These are phyloP conservation scores for Termitomyces sp. DNA, from an alignment of 768 basidiomycete species.

Conservation along the genomic window DNA sequence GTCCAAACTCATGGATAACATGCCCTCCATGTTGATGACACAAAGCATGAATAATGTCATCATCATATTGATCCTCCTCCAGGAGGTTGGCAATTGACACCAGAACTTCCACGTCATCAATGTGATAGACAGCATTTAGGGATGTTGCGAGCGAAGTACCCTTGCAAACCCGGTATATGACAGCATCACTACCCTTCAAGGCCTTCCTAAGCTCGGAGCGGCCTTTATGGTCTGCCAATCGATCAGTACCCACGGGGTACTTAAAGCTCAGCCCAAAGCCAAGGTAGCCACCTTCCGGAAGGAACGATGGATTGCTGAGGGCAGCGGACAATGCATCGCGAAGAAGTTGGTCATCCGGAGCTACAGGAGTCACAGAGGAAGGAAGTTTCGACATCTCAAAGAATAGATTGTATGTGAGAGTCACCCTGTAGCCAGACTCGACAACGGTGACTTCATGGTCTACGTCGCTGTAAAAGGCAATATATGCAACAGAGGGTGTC, in stretches of 20 bases:
- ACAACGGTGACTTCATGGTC: constrained; percentile 37
- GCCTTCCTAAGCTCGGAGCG: neutral
- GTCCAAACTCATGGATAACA: neutral
- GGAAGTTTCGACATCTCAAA: constrained; percentile 7
- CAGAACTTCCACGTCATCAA: neutral
- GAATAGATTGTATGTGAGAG: constrained; percentile 40
- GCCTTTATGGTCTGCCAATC: neutral
- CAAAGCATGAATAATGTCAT: neutral
- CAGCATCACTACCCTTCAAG: constrained; percentile 27
- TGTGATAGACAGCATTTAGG: constrained; percentile 19
- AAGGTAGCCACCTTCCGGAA: constrained; percentile 35
- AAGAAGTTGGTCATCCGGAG: constrained; percentile 7
- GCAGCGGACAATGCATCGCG: constrained; percentile 19
- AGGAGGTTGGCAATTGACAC: neutral
- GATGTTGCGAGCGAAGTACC: constrained; percentile 12
- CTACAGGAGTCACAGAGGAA: constrained; percentile 2
- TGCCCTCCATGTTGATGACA: neutral
- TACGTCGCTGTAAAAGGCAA: constrained; percentile 35
- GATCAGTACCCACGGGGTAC: constrained; percentile 25
- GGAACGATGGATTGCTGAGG: constrained; percentile 26
- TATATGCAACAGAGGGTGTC: constrained; percentile 26
- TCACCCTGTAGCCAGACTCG: constrained; percentile 33
- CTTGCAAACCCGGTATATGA: constrained; percentile 18
- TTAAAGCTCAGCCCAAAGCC: constrained; percentile 35
- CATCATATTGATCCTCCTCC: neutral